phyloP scores from a whole-genome alignment of 1,284 basidiomycete species.

The Puccinia hordei region DNA sequence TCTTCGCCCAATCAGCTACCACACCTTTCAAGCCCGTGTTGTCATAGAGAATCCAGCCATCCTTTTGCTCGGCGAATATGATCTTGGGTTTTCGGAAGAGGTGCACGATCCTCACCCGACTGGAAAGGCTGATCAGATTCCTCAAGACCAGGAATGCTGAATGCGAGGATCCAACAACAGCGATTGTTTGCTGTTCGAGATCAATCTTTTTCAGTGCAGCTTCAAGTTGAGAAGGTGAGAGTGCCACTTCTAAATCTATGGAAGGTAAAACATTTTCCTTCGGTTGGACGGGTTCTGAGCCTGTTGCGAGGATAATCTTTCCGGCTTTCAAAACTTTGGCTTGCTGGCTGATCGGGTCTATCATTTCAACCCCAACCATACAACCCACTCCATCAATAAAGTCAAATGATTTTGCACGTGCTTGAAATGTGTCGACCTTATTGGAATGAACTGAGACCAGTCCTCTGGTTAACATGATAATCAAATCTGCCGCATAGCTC shows the following conservation, averaged over 20 bases:
- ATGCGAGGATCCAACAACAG: too few species aligned
- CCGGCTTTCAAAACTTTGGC: background rate
- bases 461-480: constrained; percentile 23
- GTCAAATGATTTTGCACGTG: background rate
- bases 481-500: constrained; percentile 29
- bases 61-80: constrained; percentile 46
- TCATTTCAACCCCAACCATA: background rate
- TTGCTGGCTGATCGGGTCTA: background rate
- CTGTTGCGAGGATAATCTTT: constrained; percentile 26
- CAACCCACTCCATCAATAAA: background rate
- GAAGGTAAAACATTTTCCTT: background rate
- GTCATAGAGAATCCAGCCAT: constrained; percentile 49
- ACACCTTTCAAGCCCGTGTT: constrained; percentile 52
- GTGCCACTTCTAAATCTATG: constrained; percentile 26
- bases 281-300: constrained; percentile 6
- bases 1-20: too few species aligned
- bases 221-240: too few species aligned
- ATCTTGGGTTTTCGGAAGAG: constrained; percentile 7
- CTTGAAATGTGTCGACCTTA: background rate
- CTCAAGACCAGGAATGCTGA: too few species aligned
- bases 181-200: too few species aligned
- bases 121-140: too few species aligned
- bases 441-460: background rate
- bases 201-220: too few species aligned
- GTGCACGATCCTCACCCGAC: too few species aligned